A percentile compares a stretch with the other conserved stretches of the same genome.
These are phyloP conservation scores for Trichoderma sp. DNA, from an alignment of 2,329 filamentous ascomycete species.

Conservation along the genomic window DNA sequence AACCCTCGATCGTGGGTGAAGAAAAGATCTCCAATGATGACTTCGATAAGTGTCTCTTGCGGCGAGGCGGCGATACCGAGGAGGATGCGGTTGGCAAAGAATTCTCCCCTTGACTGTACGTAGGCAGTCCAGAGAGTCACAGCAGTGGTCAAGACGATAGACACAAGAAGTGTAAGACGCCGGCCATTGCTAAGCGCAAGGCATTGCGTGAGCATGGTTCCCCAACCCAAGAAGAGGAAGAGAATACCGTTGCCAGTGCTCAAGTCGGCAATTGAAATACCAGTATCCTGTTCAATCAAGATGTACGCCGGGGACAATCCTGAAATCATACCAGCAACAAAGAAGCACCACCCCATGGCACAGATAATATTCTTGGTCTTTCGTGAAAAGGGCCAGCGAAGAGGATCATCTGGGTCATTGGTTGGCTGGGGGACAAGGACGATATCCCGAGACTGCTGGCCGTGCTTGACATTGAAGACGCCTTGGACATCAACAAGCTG, in stretches of 20 bases:
- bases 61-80: not conserved
- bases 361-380: constrained; percentile 18
- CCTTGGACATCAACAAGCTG: constrained; percentile 38
- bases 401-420: constrained; percentile 26
- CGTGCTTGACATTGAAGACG: constrained; percentile 27
- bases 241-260: constrained; percentile 51
- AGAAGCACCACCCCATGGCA: constrained; percentile 28
- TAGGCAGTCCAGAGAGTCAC: constrained; percentile 35
- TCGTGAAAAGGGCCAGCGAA: constrained; percentile 24
- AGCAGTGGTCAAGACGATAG: constrained; percentile 32
- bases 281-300: constrained; percentile 42
- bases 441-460: constrained; percentile 14
- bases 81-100: constrained; percentile 30
- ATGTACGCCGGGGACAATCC: constrained; percentile 22
- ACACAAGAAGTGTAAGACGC: constrained; percentile 42
- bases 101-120: constrained; percentile 22
- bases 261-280: constrained; percentile 38
- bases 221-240: constrained; percentile 52
- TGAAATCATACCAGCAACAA: constrained; percentile 26
- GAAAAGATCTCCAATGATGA: not conserved
- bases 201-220: constrained; percentile 50
- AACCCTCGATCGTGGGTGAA: not conserved
- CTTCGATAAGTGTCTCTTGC: constrained; percentile 16
- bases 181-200: constrained; percentile 52
- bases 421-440: constrained; percentile 24